Base-by-base conservation (phyloP, 306 rosid species). In the Morella rubra region DNA sequence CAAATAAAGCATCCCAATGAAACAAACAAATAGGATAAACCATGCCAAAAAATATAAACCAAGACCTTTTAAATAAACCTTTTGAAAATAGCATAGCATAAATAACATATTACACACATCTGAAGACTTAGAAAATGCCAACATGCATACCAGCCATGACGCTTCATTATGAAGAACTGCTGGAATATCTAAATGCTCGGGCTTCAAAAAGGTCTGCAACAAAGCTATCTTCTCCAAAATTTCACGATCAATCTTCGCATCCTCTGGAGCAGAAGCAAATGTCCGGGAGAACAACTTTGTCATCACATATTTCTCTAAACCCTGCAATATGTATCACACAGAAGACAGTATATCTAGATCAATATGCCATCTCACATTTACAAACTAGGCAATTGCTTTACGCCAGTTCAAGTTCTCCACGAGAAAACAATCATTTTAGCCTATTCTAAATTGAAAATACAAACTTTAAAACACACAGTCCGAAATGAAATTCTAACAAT, bases 281-380 rank as follows among this genome's bases (percentile, higher is more conserved):
- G 90, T 87, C 64, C 93, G 80, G 3, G 91, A 62, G 85, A 87
- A 91, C 86, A 89, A 77, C 69, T 89, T 91, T 58, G 93, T 89
- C 96, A 89, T 82, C 70, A 89, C 76, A 79, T 91, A 91, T 77
- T 91, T 89, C 77, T 91, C 93, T 79, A 91, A 83, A 65, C 90
- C 93, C 93, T 90, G 87, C 76, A 47, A 47, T 44, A 19, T 68
- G 10, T 24, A 9, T 40, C 11, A 10, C 37, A 24, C 41, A 51
- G 69, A 37, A 53, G 53, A 20, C 60, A 20, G 46, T 19, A 37
- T 24, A 58, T 15, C 40, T 12, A 18, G 27, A 44, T 44, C 46
- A 72, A 54, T 81, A 54, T 47, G 27, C 32, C 67, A 76, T 40
- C 45, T 67, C 15, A 53, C 18, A n/a, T 6, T 15, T n/a, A 73